Evolutionary conservation across 441 rosid genomes (phyloP).

Genomic region (Monsonia emarginata): DNA sequence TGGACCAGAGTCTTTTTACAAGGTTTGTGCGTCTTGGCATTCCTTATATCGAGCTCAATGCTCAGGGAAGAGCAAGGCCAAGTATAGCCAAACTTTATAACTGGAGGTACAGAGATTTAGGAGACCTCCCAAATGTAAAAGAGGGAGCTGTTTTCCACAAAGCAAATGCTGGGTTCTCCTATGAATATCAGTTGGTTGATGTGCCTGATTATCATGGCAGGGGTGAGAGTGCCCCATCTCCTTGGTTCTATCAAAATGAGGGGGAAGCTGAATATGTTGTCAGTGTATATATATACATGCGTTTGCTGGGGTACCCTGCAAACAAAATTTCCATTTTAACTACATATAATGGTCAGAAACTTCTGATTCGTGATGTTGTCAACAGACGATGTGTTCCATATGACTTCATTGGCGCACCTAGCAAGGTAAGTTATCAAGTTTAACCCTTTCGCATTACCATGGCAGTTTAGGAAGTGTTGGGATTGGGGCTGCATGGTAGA

Average conservation of each 20-base stretch:
- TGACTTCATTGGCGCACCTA: constrained; percentile 83
- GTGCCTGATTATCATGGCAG: constrained; percentile 85
- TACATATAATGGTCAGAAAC: constrained; percentile 96
- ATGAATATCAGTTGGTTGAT: constrained; percentile 84
- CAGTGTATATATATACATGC: constrained; percentile 95
- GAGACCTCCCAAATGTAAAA: constrained; percentile 79
- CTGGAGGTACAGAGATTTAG: constrained; percentile 95
- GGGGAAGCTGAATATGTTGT: constrained; percentile 96
- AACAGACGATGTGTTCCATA: constrained; percentile 83
- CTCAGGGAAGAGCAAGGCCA: constrained; percentile 99
- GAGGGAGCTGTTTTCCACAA: constrained; percentile 54
- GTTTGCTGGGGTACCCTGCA: constrained; percentile 91
- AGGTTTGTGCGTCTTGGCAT: constrained; percentile 96
- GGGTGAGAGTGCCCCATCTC: constrained; percentile 94
- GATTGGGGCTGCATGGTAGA: neutral
- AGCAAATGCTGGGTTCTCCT: constrained; percentile 92
- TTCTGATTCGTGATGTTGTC: constrained; percentile 95
- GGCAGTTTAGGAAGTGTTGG: neutral
- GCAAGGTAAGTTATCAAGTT: constrained; percentile 47
- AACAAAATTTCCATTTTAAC: constrained; percentile 93
- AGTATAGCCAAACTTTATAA: constrained; percentile 86
- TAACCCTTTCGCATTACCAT: neutral
- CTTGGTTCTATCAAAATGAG: constrained; percentile 97
- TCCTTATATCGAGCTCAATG: constrained; percentile 96
- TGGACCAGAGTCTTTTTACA: constrained; percentile 98